Base-by-base conservation (phyloP, 2,329 filamentous ascomycete genomes). In the Aspergillus sp. region DNA sequence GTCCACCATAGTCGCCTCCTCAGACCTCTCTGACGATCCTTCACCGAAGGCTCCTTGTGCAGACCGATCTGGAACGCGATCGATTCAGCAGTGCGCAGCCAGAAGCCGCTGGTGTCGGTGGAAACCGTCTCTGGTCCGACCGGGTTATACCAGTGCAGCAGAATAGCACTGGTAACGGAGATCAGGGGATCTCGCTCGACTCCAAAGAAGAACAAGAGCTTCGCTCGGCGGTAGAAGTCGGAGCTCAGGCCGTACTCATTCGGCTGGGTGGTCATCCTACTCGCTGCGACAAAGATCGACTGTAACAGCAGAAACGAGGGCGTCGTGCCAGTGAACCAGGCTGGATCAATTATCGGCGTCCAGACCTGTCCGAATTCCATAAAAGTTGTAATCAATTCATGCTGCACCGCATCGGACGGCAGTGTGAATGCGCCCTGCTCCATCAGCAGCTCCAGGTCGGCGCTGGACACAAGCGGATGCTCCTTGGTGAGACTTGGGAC, bases 1-100 rank as follows among this genome's bases (percentile, higher is more conserved):
- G 75, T 75, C 77, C 77, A 79, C 76, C 76, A 79, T n/a, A 79
- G 61, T 40, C 76, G 67, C 50, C 72, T 71, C 39, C 76, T 68
- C n/a, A 78, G 62, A 6, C 70, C 71, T 33, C 71, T 69, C 55
- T 77, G 69, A 25, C 62, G 61, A 43, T 65, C 58, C 52, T 72
- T 72, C 3, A 65, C 65, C 1, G 64, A 69, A 5, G 76, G 75
- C 44, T 78, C 75, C 33, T 74, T 70, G 55, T 78, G 76, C n/a
- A 78, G 62, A 2, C 76, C 76, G 39, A 77, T 69, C 57, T 78
- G 76, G 62, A 77, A 77, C 0, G 76, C 75, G 58, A 78, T 68
- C 2, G 74, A 73, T 6, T 72, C 70, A n/a, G 74, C 74, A 2
- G 75, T 73, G 11, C 74, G 69, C 31, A 77, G 68, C 76, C 76